Evolutionary conservation across 768 basidiomycete genomes (phyloP), one percentile per base, ranked within the genome.

Genomic region (Tricholoma sp.): DNA sequence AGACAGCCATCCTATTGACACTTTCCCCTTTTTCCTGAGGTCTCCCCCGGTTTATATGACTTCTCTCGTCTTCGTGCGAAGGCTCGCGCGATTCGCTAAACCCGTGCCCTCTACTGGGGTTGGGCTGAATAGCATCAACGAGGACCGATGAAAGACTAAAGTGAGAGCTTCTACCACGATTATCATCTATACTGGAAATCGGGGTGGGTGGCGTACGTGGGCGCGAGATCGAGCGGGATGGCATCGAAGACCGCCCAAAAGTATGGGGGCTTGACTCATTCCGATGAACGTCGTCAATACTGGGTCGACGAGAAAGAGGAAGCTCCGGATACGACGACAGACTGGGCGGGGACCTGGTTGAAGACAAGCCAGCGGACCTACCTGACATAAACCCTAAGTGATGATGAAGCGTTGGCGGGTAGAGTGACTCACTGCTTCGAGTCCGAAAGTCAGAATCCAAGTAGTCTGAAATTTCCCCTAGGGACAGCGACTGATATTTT

Each of bases 111-210:
- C 59, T 69, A 9, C 76, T 74, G 0, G 84, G 83, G 22, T 67
- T 71, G 4, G 83, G 80, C 27, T 81, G 76, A 32, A 85, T 76
- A 9, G 70, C 82, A 50, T 79, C 80, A 64, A 71, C 69, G 19
- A 84, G 63, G 21, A 72, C 76, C 6, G 75, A 76, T 11, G 79
- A 74, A 6, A 88, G 68, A 47, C 76, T 82, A 64, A 85, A 85
- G 5, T 80, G 77, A 18, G 63, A 52, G 66, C 66, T 57, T 52
- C 71, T 68, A 9, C 69, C 56, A 5, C 65, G 64, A 18, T 43
- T 56, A 12, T 63, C 64, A 31, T 29, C 45, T 11, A 6, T n/a
- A 21, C 16, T 43, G 21, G 41, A 8, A 22, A 53, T 24, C 16
- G 57, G 58, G 22, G 24, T 43, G 24, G 57, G 50, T 24, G 47